Evolutionary conservation across 2,329 filamentous ascomycete genomes (phyloP), one percentile per base, ranked within the genome.

Genomic region (Hypocreales sp.): DNA sequence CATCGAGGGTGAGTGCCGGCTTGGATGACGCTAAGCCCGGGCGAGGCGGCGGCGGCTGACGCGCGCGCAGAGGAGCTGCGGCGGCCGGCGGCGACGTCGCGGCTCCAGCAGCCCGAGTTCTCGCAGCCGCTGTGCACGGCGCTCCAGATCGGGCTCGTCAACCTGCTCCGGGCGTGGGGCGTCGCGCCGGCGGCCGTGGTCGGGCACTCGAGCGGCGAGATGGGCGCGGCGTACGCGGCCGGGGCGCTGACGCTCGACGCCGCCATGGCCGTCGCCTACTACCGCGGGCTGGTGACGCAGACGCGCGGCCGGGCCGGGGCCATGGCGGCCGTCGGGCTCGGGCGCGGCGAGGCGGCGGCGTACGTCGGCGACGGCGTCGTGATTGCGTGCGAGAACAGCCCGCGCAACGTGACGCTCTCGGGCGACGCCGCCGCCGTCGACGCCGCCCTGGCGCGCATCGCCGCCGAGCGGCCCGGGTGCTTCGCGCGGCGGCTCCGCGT

Each of bases 91-190:
- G 20, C 27, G 10, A 18, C 25, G 45, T 31, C 48, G 43, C 2
- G 39, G 4, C 37, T 63, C 0, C 22, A 51, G 7, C 37, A 50
- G 12, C 52, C 60, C 1, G 47, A 51, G 4, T 35, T 66, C 14
- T 54, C 59, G 0, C 66, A 71, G 34, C 60, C 67, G 1, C 38
- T 67, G 1, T 68, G 59, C 27, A 69, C 65, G 0, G 64, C 65
- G 0, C 22, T 72, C 1, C 67, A 72, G 35, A 48, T 72, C 3
- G 64, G 47, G 1, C 36, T 64, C 3, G 52, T 50, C 3, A 40
- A 59, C 6, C 36, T 56, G 0, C 39, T 58, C 4, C 32, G 41
- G 2, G 44, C 35, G 1, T 48, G 42, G 35, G 38, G 32, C 0
- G 34, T 60, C 6, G 24, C 26, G 0, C 48, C 53, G 0, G 12